Conservation (phyloP, 2,329 filamentous ascomycete genomes). For the Chaetomiaceae sp. region DNA sequence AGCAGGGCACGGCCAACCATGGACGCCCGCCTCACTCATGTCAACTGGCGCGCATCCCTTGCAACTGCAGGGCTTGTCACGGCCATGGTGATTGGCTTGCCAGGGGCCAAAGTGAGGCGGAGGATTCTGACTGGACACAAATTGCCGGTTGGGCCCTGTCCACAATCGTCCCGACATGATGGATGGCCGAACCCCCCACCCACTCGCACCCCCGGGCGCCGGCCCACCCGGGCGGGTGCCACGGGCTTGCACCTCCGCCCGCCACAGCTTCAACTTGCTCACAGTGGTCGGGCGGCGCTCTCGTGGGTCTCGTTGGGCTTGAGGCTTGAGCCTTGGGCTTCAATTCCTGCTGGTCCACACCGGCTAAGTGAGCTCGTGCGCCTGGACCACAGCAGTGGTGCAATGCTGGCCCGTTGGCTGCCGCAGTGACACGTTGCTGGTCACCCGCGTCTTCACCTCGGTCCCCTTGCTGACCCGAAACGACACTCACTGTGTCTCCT, state of each 20-base stretch:
- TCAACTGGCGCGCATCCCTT: slow-evolving; percentile 18
- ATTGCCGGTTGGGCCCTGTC: slow-evolving; percentile 10
- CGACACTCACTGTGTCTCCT: background rate
- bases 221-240: too few relatives aligned
- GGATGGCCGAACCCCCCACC: too few relatives aligned
- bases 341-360: slow-evolving; percentile 4
- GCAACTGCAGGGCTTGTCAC: slow-evolving; percentile 20
- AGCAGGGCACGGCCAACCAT: slow-evolving; percentile 18
- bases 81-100: slow-evolving; percentile 20
- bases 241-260: background rate
- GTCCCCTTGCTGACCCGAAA: background rate
- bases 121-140: slow-evolving; percentile 19
- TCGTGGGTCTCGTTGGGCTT: too few relatives aligned
- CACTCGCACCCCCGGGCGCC: too few relatives aligned
- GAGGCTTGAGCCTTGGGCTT: slow-evolving; percentile 18
- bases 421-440: slow-evolving; percentile 15
- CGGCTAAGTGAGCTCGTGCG: slow-evolving; percentile 11
- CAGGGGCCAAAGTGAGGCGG: slow-evolving; percentile 23
- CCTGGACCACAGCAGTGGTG: slow-evolving; percentile 9
- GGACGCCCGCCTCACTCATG: slow-evolving; percentile 20
- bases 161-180: slow-evolving; percentile 3
- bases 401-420: slow-evolving; percentile 18
- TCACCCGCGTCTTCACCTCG: slow-evolving; percentile 8
- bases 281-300: slow-evolving; percentile 12
- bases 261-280: slow-evolving; percentile 6